phyloP scores from a whole-genome alignment of 139 green algal species.

The Micractinium conductrix region DNA sequence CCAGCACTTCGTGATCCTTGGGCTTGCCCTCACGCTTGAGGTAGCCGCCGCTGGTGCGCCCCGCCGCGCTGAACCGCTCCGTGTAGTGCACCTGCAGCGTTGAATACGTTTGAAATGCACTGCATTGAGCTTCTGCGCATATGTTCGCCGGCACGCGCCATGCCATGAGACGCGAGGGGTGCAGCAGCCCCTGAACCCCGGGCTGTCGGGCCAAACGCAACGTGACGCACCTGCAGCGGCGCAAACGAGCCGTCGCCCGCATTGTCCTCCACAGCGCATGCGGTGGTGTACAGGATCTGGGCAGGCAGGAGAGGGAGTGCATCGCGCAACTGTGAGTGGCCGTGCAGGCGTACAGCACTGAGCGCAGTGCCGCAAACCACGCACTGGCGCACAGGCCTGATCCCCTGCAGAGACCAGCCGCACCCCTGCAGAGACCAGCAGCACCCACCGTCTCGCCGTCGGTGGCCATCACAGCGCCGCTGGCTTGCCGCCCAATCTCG shows the following conservation, averaged over 20 bases:
- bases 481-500: conserved; percentile 93
- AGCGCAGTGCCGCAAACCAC: background rate
- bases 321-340: too few relatives aligned
- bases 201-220: too few relatives aligned
- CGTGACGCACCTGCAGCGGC: conserved; percentile 76
- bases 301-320: background rate
- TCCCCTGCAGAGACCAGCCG: background rate
- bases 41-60: conserved; percentile 87
- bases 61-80: conserved; percentile 94
- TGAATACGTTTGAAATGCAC: too few relatives aligned
- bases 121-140: too few relatives aligned
- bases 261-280: conserved; percentile 68
- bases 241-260: conserved; percentile 83
- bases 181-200: too few relatives aligned
- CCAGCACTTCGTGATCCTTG: conserved; percentile 88
- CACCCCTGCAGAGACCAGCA: background rate
- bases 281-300: conserved; percentile 92
- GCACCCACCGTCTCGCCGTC: conserved; percentile 90
- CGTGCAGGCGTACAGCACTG: too few relatives aligned
- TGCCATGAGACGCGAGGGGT: too few relatives aligned
- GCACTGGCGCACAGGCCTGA: background rate
- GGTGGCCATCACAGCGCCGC: conserved; percentile 86
- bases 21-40: conserved; percentile 92
- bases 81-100: conserved; percentile 94
- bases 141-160: too few relatives aligned